Evolutionary conservation across 345 rosid genomes (phyloP).

Genomic region (Gossypioides kirkii): DNA sequence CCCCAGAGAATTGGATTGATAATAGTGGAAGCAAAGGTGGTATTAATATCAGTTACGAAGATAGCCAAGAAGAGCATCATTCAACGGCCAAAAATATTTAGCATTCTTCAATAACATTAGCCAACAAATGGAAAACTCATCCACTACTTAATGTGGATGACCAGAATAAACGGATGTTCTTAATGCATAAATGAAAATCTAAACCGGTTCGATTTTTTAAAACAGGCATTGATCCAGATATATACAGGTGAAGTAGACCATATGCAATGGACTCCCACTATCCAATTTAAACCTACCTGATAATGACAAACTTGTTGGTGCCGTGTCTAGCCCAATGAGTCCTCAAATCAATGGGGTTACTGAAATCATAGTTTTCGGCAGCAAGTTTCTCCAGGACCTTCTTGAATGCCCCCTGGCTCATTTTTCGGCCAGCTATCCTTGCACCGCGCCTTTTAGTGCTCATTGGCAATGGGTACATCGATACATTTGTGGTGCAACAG

Average conservation of each 20-base stretch:
- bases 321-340: constrained; percentile 98
- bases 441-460: constrained; percentile 95
- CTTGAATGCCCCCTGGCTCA: constrained; percentile 98
- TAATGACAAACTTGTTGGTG: constrained; percentile 97
- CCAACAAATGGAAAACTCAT: constrained; percentile 31
- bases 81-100: too few relatives aligned
- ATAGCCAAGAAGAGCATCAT: constrained; percentile 7
- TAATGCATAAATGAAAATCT: constrained; percentile 29
- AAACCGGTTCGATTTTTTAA: constrained; percentile 10
- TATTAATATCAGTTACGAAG: constrained; percentile 10
- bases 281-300: constrained; percentile 59
- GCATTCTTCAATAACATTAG: constrained; percentile 21
- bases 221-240: constrained; percentile 27
- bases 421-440: constrained; percentile 95
- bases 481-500: constrained; percentile 84
- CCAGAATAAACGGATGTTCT: constrained; percentile 22
- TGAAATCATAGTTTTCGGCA: constrained; percentile 76
- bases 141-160: constrained; percentile 35
- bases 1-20: too few relatives aligned
- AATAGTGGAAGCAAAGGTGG: too few relatives aligned
- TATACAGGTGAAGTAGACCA: constrained; percentile 44
- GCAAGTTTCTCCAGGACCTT: constrained; percentile 95
- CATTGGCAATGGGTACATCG: constrained; percentile 94
- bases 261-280: constrained; percentile 21
- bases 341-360: constrained; percentile 82